Conservation (phyloP, 202 grass and related monocot species). For the Carex arenaria region DNA sequence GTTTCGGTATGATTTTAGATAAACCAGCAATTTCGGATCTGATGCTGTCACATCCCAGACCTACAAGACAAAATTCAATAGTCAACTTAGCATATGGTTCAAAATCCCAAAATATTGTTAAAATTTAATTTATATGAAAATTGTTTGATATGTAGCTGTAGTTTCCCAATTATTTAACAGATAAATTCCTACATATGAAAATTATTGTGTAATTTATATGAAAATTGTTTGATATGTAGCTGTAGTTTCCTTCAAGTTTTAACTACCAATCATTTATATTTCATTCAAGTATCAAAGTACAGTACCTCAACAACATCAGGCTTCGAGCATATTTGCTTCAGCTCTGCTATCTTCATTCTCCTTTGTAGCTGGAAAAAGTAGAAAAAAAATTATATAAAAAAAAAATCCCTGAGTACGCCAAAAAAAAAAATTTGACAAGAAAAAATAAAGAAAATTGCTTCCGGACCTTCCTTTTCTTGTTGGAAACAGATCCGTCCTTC, state of each 20-base stretch:
- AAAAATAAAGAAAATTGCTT: background rate
- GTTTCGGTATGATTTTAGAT: conserved; percentile 83
- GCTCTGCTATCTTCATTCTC: conserved; percentile 89
- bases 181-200: background rate
- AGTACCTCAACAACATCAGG: conserved; percentile 89
- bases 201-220: too few species aligned
- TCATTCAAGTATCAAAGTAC: background rate
- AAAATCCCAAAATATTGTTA: background rate
- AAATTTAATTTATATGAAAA: background rate
- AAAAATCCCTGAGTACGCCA: background rate
- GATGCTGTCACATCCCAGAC: conserved; percentile 88
- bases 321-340: conserved; percentile 84
- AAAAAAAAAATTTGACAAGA: background rate
- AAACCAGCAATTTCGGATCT: conserved; percentile 82
- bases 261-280: background rate
- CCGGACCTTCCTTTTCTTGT: conserved; percentile 64
- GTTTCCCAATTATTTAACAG: background rate
- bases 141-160: background rate
- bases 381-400: background rate
- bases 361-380: conserved; percentile 41
- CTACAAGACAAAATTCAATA: conserved; percentile 36
- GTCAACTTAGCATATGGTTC: background rate
- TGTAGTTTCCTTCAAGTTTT: background rate
- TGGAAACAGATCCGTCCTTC: conserved; percentile 75
- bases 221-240: too few species aligned